Evolutionary conservation across 306 rosid genomes (phyloP).

Genomic region (Dryas octopetala): DNA sequence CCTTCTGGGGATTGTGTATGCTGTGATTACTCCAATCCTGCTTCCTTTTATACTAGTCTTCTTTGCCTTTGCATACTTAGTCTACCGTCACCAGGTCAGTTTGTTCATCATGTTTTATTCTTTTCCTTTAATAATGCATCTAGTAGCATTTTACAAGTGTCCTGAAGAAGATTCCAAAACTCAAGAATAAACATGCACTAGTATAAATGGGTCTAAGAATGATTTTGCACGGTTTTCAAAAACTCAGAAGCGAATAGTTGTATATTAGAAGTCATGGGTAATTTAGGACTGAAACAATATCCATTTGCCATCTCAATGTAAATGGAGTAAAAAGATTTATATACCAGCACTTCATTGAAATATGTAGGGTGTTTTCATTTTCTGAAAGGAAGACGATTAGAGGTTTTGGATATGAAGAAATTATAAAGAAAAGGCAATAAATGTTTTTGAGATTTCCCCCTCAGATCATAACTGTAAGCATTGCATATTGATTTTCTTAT

Average conservation of each 20-base stretch:
- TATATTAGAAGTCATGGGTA: not conserved
- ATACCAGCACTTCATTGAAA: not conserved
- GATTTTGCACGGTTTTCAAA: not conserved
- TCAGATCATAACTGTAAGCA: not conserved
- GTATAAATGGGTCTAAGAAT: not conserved
- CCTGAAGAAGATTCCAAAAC: not conserved
- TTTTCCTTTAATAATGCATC: not conserved
- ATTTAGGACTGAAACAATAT: not conserved
- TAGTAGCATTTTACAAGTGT: not conserved
- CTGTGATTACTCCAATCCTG: conserved; percentile 93
- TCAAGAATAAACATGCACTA: not conserved
- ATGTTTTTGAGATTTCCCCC: not conserved
- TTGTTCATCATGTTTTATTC: not conserved
- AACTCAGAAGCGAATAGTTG: not conserved
- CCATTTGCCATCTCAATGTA: not conserved
- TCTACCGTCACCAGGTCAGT: conserved; percentile 98
- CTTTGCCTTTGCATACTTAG: conserved; percentile 92
- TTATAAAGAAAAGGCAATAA: not conserved
- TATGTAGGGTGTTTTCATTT: not conserved
- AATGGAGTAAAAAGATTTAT: not conserved
- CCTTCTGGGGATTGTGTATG: conserved; percentile 88
- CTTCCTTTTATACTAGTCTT: conserved; percentile 94
- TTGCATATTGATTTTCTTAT: not conserved
- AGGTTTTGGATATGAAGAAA: not conserved
- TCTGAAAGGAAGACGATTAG: not conserved